These are phyloP conservation scores for Ramaria sp. DNA, from an alignment of 768 basidiomycete species.

Conservation along the genomic window DNA sequence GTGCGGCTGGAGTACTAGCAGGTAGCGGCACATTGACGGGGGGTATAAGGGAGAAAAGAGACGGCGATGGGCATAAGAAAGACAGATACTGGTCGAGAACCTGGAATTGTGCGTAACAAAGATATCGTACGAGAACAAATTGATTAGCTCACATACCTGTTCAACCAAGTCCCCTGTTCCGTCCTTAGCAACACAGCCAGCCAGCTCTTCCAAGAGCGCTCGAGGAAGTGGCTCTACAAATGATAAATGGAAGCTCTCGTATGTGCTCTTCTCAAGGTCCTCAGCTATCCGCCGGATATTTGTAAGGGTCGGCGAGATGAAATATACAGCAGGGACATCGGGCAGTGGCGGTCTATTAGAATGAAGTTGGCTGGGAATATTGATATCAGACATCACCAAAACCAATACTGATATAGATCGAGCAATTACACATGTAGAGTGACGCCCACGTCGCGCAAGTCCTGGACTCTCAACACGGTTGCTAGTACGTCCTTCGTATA, in stretches of 20 bases:
- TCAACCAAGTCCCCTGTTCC: constrained; percentile 74
- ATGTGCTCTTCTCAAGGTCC: constrained; percentile 81
- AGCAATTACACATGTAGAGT: constrained; percentile 88
- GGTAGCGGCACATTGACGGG: constrained; percentile 24
- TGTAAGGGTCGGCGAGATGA: constrained; percentile 78
- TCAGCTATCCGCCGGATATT: constrained; percentile 90
- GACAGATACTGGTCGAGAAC: constrained; percentile 96
- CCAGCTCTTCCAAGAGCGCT: constrained; percentile 86
- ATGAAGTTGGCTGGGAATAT: constrained; percentile 67
- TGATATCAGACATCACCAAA: background rate
- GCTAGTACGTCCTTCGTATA: constrained; percentile 94
- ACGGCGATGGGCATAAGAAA: constrained; percentile 87
- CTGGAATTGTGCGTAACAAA: constrained; percentile 28
- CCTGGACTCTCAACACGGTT: constrained; percentile 90
- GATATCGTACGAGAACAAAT: constrained; percentile 7
- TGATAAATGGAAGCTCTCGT: constrained; percentile 89
- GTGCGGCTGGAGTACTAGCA: constrained; percentile 25
- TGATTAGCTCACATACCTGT: constrained; percentile 38
- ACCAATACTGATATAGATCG: background rate
- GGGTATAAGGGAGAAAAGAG: constrained; percentile 78
- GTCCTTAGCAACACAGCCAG: constrained; percentile 75
- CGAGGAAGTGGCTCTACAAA: constrained; percentile 90
- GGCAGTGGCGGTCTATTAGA: constrained; percentile 78
- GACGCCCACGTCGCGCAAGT: constrained; percentile 91
- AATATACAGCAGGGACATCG: constrained; percentile 96